Conservation (phyloP, 2,329 filamentous ascomycete species). For the Geoglossum cookeanum region DNA sequence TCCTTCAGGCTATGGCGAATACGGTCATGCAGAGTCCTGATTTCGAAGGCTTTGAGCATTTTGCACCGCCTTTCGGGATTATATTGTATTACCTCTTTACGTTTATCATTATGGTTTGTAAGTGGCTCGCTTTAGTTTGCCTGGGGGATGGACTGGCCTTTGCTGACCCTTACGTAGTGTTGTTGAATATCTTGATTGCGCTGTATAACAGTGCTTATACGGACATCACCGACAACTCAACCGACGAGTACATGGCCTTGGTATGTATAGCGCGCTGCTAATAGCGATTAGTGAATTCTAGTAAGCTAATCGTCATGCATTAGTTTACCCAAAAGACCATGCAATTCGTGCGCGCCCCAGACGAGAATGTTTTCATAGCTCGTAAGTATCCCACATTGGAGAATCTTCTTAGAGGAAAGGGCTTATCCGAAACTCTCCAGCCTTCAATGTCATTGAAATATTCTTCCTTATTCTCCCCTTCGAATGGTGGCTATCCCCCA, state of each 20-base stretch:
- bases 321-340: slow-evolving; percentile 78
- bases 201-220: slow-evolving; percentile 94
- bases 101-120: slow-evolving; percentile 77
- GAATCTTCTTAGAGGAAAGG: background rate
- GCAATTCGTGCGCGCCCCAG: slow-evolving; percentile 88
- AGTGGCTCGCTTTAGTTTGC: slow-evolving; percentile 7
- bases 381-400: slow-evolving; percentile 22
- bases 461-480: slow-evolving; percentile 58
- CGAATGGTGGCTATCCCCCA: slow-evolving; percentile 85
- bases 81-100: slow-evolving; percentile 97
- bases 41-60: slow-evolving; percentile 73
- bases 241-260: slow-evolving; percentile 86
- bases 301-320: background rate
- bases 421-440: slow-evolving; percentile 11
- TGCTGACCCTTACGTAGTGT: slow-evolving; percentile 25
- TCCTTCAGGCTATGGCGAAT: slow-evolving; percentile 68
- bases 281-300: background rate
- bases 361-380: slow-evolving; percentile 95
- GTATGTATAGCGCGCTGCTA: background rate
- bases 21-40: slow-evolving; percentile 84
- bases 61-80: slow-evolving; percentile 80
- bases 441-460: slow-evolving; percentile 86
- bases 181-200: slow-evolving; percentile 91
- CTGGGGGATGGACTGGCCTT: background rate
- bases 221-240: slow-evolving; percentile 80